Evolutionary conservation across 768 basidiomycete genomes (phyloP), one percentile per base, ranked within the genome.

Genomic region (Lyophyllum semitale): DNA sequence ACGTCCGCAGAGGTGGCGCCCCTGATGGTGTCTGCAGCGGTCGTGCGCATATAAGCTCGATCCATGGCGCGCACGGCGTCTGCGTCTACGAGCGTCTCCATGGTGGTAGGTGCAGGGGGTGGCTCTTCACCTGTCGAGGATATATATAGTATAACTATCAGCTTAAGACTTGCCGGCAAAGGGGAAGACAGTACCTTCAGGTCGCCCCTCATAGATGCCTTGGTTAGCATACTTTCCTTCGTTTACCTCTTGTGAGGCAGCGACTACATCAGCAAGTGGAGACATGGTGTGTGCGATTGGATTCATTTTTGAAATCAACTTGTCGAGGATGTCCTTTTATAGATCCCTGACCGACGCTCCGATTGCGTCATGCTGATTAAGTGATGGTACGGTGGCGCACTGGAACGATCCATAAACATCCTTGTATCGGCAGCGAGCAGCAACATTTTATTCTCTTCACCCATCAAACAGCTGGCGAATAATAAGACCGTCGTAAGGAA

Each of bases 231-330:
- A 3, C 25, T 20, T 27, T 12, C 44, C 26, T 45, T 45, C 55
- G 38, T 42, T 48, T 1, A 45, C 38, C 4, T 46, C 53, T 4
- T 44, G 55, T 37, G 51, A 49, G 20, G 55, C 55, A 15, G 25
- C 49, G 18, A 56, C 42, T 9, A 56, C 46, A 45, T 56, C 55
- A 37, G 51, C 49, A 32, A 49, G 51, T 13, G 49, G 49, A 13
- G 55, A 56, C 55, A 56, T 56, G 32, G 23, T 44, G 29, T 35
- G 27, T 25, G 35, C 20, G 27, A 5, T 33, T 25, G 22, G 43
- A 17, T 32, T 26, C 7, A 13, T 20, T 30, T 27, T 25, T n/a
- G 20, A 11, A 6, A 11, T 2, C n/a, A 1, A 29, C 26, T n/a
- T 32, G 44, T 29, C 27, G 11, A 30, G 26, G 5, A 8, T 3